Evolutionary conservation across 176 grass and related monocot genomes (phyloP).

Genomic region (Paspalum notatum): DNA sequence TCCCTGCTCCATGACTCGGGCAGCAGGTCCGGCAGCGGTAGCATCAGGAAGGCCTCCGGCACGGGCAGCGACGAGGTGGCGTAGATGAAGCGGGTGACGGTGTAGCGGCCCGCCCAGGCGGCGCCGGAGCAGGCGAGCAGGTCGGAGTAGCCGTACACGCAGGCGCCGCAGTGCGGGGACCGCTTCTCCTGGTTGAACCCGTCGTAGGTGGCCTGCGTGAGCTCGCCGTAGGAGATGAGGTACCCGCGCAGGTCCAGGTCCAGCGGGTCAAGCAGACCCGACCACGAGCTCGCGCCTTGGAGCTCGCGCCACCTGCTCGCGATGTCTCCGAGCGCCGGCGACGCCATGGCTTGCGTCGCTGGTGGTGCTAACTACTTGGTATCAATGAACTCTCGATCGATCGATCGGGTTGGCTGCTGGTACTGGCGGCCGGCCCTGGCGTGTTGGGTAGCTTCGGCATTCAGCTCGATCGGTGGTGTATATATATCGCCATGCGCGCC

Average conservation of each 20-base stretch:
- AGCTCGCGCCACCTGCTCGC: constrained; percentile 79
- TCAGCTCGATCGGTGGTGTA: not conserved
- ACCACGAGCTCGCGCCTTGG: constrained; percentile 63
- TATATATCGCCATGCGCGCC: not conserved
- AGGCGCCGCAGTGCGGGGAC: constrained; percentile 73
- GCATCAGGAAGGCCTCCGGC: constrained; percentile 70
- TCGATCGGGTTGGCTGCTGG: not conserved
- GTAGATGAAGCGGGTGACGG: constrained; percentile 75
- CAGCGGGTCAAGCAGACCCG: constrained; percentile 67
- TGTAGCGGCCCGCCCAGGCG: constrained; percentile 41
- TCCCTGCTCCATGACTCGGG: constrained; percentile 54
- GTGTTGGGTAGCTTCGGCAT: too few species aligned
- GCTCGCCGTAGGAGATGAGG: constrained; percentile 77
- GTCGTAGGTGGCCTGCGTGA: constrained; percentile 71
- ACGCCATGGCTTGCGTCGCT: constrained; percentile 1
- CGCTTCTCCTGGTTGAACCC: constrained; percentile 65
- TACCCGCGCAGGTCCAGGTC: constrained; percentile 73
- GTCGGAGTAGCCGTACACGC: constrained; percentile 44
- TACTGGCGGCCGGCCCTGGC: too few species aligned
- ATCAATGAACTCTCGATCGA: not conserved
- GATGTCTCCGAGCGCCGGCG: constrained; percentile 50
- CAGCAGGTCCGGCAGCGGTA: constrained; percentile 33
- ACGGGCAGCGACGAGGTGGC: constrained; percentile 60
- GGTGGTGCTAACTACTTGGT: too few species aligned
- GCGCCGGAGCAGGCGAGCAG: constrained; percentile 38